Evolutionary conservation across 192 early-diverging fungal species (phyloP).

Genomic region (Rhizoclosmatium sp.): DNA sequence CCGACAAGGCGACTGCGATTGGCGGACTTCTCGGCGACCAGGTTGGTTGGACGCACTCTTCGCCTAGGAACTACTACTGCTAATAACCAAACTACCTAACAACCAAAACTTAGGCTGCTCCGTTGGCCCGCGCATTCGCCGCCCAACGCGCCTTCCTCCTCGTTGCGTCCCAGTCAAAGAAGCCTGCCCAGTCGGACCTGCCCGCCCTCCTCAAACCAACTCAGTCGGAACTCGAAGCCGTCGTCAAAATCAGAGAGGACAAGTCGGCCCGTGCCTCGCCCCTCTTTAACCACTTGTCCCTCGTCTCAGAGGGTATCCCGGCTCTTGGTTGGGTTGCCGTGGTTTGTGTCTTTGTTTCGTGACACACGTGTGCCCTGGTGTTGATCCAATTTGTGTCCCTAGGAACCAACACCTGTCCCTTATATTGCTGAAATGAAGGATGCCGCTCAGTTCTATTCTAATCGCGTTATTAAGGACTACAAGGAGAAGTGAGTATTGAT

Average conservation of each 20-base stretch:
- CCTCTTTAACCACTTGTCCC: constrained; percentile 81
- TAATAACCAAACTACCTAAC: background rate
- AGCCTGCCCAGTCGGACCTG: constrained; percentile 73
- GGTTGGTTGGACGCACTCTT: constrained; percentile 36
- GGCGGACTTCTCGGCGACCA: constrained; percentile 73
- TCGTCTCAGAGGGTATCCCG: constrained; percentile 87
- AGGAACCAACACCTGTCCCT: constrained; percentile 87
- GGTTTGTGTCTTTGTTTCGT: constrained; percentile 49
- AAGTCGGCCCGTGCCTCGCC: constrained; percentile 71
- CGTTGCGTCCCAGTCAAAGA: constrained; percentile 76
- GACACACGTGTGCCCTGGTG: background rate
- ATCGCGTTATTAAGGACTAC: constrained; percentile 88
- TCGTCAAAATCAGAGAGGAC: constrained; percentile 76
- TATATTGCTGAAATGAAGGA: constrained; percentile 91
- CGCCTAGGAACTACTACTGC: background rate
- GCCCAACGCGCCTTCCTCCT: constrained; percentile 81
- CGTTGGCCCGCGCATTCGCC: constrained; percentile 64
- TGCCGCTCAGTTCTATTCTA: constrained; percentile 89
- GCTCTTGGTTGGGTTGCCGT: constrained; percentile 93
- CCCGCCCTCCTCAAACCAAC: constrained; percentile 72
- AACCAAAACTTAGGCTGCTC: constrained; percentile 54
- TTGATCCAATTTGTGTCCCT: background rate
- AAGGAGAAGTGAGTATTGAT: constrained; percentile 76
- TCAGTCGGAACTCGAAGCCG: constrained; percentile 70
- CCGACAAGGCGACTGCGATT: constrained; percentile 52